Conservation (phyloP, 2,329 filamentous ascomycete genomes). For the Pseudogymnoascus sp. region DNA sequence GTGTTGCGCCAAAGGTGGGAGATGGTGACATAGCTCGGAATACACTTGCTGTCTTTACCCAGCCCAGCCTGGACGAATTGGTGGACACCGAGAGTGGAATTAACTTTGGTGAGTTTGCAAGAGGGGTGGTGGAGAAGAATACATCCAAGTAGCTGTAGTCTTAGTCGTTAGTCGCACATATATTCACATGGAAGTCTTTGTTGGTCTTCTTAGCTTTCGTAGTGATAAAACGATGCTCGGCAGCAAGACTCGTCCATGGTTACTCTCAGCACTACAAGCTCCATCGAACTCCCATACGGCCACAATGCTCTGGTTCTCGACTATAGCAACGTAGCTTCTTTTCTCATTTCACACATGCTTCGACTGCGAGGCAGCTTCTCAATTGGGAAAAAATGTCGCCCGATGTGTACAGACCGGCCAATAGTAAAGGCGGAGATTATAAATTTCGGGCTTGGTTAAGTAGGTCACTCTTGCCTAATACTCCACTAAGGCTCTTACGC, state of each 20-base stretch:
- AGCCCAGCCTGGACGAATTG: conserved; percentile 80
- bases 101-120: conserved; percentile 69
- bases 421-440: background rate
- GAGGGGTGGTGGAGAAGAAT: conserved; percentile 30
- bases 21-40: conserved; percentile 61
- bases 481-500: conserved; percentile 6
- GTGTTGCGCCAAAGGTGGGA: conserved; percentile 50
- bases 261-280: background rate
- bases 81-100: conserved; percentile 60
- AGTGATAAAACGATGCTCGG: background rate
- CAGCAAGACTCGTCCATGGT: background rate
- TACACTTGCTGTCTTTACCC: conserved; percentile 92
- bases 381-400: background rate
- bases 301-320: background rate
- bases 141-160: conserved; percentile 22
- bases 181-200: background rate
- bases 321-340: background rate
- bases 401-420: background rate
- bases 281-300: background rate
- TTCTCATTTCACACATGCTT: background rate
- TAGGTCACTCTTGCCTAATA: conserved; percentile 8
- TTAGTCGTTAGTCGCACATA: background rate
- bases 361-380: background rate
- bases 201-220: background rate
- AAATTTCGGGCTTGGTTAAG: background rate